Conservation (phyloP, 768 basidiomycete species). For the Baorangia bicolor region DNA sequence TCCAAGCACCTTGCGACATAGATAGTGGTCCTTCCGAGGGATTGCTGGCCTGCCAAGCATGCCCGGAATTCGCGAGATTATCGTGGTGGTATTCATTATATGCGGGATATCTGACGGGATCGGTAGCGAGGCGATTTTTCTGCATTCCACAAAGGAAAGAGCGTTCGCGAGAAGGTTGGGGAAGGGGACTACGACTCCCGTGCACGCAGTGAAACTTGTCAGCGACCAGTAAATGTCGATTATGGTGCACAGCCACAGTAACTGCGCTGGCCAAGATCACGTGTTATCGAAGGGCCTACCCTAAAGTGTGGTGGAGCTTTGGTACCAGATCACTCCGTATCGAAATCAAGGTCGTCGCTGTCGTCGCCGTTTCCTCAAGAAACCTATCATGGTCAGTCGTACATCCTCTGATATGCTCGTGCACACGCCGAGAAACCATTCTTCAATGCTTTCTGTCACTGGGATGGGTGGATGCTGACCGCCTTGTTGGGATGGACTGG, state of each 20-base stretch:
- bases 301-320: constrained; percentile 17
- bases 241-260: constrained; percentile 12
- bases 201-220: constrained; percentile 1
- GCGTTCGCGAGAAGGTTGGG: not conserved
- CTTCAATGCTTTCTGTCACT: not conserved
- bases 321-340: constrained; percentile 7
- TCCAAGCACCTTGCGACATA: constrained; percentile 8
- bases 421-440: not conserved
- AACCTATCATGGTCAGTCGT: constrained; percentile 33
- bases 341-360: constrained; percentile 25
- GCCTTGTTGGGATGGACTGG: constrained; percentile 18
- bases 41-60: constrained; percentile 27
- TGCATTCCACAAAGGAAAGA: constrained; percentile 22
- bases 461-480: constrained; percentile 29
- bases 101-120: constrained; percentile 16
- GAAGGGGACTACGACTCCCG: not conserved
- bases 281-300: constrained; percentile 23
- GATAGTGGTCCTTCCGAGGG: constrained; percentile 10
- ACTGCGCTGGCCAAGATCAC: constrained; percentile 9
- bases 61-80: constrained; percentile 11
- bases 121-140: constrained; percentile 7
- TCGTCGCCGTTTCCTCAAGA: constrained; percentile 28
- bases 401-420: not conserved
- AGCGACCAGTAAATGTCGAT: not conserved
- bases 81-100: constrained; percentile 19